Evolutionary conservation across 192 early-diverging fungal genomes (phyloP).

Genomic region (Entomortierella chlamydospora): DNA sequence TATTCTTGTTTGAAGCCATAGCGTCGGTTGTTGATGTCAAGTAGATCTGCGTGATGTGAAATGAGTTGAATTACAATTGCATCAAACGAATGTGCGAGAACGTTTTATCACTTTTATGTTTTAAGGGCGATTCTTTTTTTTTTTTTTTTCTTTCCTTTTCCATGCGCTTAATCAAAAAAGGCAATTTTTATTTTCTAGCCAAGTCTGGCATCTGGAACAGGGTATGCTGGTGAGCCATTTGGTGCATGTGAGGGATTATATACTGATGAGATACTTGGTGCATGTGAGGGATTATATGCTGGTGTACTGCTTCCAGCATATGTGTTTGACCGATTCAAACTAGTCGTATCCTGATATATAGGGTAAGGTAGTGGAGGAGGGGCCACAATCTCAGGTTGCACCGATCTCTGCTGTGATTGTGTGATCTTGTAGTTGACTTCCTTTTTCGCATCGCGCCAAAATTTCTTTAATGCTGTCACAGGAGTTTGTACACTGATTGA

Average conservation of each 20-base stretch:
- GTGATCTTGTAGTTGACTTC: not conserved
- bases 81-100: too few species aligned
- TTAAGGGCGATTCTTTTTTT: too few species aligned
- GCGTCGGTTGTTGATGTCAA: not conserved
- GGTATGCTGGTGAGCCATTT: not conserved
- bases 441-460: constrained; percentile 31
- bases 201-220: not conserved
- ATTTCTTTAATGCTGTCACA: constrained; percentile 17
- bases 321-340: constrained; percentile 16
- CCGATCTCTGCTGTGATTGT: not conserved
- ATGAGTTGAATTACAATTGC: too few species aligned
- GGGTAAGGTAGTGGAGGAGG: constrained; percentile 14
- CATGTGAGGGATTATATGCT: not conserved
- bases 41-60: too few species aligned
- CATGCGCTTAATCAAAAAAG: constrained; percentile 35
- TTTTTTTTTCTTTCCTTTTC: too few species aligned
- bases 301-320: not conserved
- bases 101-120: too few species aligned
- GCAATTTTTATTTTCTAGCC: constrained; percentile 12
- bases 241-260: not conserved
- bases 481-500: constrained; percentile 27
- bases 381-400: constrained; percentile 24
- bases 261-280: not conserved
- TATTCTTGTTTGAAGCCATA: constrained; percentile 2
- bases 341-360: not conserved